phyloP scores from a whole-genome alignment of 2,329 filamentous ascomycete species.

The Lasiodiplodia sp. region DNA sequence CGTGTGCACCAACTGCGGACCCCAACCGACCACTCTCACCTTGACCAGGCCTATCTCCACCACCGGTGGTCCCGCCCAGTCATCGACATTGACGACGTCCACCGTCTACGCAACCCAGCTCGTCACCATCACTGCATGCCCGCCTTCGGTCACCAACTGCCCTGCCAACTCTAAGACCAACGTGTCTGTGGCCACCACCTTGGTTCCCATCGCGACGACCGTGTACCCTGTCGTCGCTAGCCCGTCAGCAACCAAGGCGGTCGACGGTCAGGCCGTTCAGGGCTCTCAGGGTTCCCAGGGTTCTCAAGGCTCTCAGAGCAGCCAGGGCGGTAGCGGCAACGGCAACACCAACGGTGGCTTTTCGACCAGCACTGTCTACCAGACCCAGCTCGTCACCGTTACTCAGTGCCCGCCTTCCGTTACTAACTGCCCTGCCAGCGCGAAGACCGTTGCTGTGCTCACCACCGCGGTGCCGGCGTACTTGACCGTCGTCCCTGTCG shows the following conservation, averaged over 20 bases:
- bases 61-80: not conserved
- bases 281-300: not conserved
- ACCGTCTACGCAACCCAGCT: conserved; percentile 26
- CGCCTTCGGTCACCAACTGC: conserved; percentile 31
- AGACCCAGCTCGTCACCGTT: conserved; percentile 15
- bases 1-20: conserved; percentile 39
- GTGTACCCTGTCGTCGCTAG: not conserved
- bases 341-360: not conserved
- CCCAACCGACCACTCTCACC: conserved; percentile 38
- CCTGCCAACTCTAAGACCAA: conserved; percentile 32
- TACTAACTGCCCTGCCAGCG: conserved; percentile 34
- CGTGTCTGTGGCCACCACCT: conserved; percentile 2
- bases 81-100: not conserved
- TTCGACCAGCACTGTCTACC: conserved; percentile 8
- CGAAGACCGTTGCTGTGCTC: conserved; percentile 28
- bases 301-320: not conserved
- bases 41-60: conserved; percentile 32
- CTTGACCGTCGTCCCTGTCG: conserved; percentile 6
- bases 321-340: not conserved
- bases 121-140: conserved; percentile 16
- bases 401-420: conserved; percentile 13
- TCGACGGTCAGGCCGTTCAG: not conserved
- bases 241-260: not conserved
- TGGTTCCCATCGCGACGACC: conserved; percentile 20
- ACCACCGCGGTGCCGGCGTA: conserved; percentile 11